Base-by-base conservation (phyloP, 2,329 filamentous ascomycete species). In the Xylariaceae sp. region DNA sequence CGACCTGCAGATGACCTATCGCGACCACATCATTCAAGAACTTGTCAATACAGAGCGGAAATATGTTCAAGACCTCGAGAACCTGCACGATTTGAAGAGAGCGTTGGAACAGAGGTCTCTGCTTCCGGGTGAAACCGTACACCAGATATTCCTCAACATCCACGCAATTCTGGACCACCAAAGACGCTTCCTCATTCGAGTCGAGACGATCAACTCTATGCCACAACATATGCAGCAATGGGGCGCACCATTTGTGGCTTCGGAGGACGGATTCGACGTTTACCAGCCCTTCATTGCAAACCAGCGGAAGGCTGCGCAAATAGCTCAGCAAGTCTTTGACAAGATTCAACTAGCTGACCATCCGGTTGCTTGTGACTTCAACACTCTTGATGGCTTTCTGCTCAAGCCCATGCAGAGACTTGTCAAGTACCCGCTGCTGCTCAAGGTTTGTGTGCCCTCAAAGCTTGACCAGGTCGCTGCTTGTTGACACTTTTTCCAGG, bases 271-370 rank as follows among this genome's bases (percentile, higher is more conserved):
- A 0, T 95, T 98, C 58, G 78, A 82, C 42, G 89, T 94, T 39
- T 98, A 98, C 57, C 86, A 94, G 51, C 89, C 89, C 2, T 98
- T 96, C 51, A 96, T 96, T 48, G 87, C 92, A 21, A 98, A 98
- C 54, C 90, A 95, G 63, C 80, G 86, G 46, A 89, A 87, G 55
- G 93, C 90, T 38, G 88, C 90, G 33, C 75, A 82, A 46, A 75
- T 85, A n/a, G 89, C 88, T 11, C 79, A 84, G 47, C 74, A 80
- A 39, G 81, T 90, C 39, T 95, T 93, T 57, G 83, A 92, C 50
- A 93, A 92, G 57, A 86, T 96, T 33, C 75, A 76, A 45, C 64
- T 75, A 19, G 85, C 85, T 27, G 82, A 75, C 32, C 87, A 78
- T 33, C 77, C 72, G 46, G 92, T 95, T 52, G 86, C 92, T 5